A percentile compares a stretch with the other conserved stretches of the same genome.
These are phyloP conservation scores for Boehmeria nivea DNA, from an alignment of 306 rosid genomes.

Conservation along the genomic window DNA sequence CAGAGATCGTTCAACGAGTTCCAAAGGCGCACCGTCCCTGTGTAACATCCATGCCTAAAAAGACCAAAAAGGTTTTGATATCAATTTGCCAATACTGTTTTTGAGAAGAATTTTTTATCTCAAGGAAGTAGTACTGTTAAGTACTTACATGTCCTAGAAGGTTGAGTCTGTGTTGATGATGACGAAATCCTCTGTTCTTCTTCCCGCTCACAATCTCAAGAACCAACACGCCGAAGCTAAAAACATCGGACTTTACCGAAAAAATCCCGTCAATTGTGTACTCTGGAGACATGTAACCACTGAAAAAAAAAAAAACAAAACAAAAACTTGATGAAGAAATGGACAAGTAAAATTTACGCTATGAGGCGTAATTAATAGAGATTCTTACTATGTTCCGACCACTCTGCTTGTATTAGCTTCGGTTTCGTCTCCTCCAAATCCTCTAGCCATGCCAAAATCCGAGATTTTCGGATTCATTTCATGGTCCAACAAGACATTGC, in stretches of 20 bases:
- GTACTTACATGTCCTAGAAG: constrained; percentile 59
- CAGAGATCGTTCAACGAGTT: not conserved
- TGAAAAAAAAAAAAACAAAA: constrained; percentile 3
- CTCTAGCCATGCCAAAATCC: constrained; percentile 47
- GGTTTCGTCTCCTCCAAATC: constrained; percentile 39
- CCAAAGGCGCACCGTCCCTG: not conserved
- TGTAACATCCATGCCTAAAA: constrained; percentile 9
- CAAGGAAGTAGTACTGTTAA: not conserved
- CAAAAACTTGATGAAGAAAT: not conserved
- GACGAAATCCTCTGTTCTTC: constrained; percentile 38
- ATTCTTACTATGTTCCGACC: constrained; percentile 51
- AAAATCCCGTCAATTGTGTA: constrained; percentile 55
- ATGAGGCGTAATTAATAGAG: constrained; percentile 1
- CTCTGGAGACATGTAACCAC: constrained; percentile 62
- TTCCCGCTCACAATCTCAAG: constrained; percentile 54
- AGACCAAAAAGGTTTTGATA: not conserved
- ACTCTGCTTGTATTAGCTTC: constrained; percentile 41
- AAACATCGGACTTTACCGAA: constrained; percentile 45
- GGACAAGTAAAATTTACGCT: not conserved
- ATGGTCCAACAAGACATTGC: constrained; percentile 42
- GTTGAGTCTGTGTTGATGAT: constrained; percentile 20
- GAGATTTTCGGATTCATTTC: constrained; percentile 45
- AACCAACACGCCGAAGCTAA: constrained; percentile 46
- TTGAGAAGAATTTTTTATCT: not conserved
- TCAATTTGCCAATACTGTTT: not conserved